phyloP scores from a whole-genome alignment of 768 basidiomycete genomes.

The Termitomyces sp. region DNA sequence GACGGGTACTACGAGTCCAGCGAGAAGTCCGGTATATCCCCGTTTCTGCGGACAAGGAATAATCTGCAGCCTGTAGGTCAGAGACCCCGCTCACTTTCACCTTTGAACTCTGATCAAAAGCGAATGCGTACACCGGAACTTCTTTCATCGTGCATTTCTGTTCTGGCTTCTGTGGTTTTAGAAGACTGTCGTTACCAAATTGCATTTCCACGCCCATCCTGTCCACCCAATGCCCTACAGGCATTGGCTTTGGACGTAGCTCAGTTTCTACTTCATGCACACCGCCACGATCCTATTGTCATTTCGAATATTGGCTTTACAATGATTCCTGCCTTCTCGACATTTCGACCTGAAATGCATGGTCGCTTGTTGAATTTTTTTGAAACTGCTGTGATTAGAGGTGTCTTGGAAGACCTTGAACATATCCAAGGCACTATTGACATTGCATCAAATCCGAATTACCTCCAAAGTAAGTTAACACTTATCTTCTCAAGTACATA shows the following conservation, averaged over 20 bases:
- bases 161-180: conserved; percentile 59
- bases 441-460: conserved; percentile 3
- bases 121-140: conserved; percentile 45
- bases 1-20: conserved; percentile 17
- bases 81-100: conserved; percentile 56
- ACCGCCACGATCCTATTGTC: conserved; percentile 48
- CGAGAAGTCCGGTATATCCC: conserved; percentile 30
- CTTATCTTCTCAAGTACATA: neutral
- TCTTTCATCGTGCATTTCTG: conserved; percentile 54
- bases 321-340: conserved; percentile 70
- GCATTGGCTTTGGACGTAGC: conserved; percentile 69
- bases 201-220: conserved; percentile 52
- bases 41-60: conserved; percentile 44
- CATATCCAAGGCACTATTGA: conserved; percentile 29
- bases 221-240: conserved; percentile 78
- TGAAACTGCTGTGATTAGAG: conserved; percentile 56
- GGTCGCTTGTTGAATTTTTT: conserved; percentile 65
- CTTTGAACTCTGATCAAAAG: conserved; percentile 35
- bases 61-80: conserved; percentile 40
- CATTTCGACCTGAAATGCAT: conserved; percentile 64
- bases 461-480: conserved; percentile 10
- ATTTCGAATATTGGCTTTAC: conserved; percentile 62
- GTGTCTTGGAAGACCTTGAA: conserved; percentile 46
- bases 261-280: conserved; percentile 55
- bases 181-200: conserved; percentile 74